Base-by-base conservation (phyloP, 2,329 filamentous ascomycete genomes). In the Monosporascus cannonballus region DNA sequence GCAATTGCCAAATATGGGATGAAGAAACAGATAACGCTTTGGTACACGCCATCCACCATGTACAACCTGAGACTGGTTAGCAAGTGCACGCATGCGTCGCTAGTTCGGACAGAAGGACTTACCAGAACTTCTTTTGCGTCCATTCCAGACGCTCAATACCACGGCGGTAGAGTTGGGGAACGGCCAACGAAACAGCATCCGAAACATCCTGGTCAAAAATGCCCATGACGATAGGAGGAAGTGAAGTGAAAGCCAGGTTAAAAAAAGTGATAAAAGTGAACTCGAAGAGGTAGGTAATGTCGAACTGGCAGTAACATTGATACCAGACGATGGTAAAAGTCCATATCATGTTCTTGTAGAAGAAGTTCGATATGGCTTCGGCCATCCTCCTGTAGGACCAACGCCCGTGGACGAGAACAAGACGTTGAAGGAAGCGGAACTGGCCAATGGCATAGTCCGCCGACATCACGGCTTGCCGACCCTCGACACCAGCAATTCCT, bases 281-380 rank as follows among this genome's bases (percentile, higher is more conserved):
- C 71, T 99, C 94, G 74, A 95, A 96, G 50, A 96, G 84, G 68
- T 96, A 97, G 46, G 93, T 93, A 70, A 93, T 91, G 74, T 99
- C 94, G 69, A 95, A 96, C 72, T 96, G 87, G 76, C 89, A 90
- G 72, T 88, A 99, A 51, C 96, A 90, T 68, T 95, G 91, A 72
- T 89, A 99, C 93, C 93, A 97, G 79, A 97, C 96, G 54, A 99
- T 88, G 44, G 87, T 83, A 67, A 96, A 93, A 1, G 90, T 94
- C 94, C 94, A 99, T 50, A 97, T 87, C 72, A 99, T 88, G 76
- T 97, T 99, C 87, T 99, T 99, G 83, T 97, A 99, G 78, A 99
- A 99, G 79, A 99, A 99, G 71, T 99, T 99, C 69, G 91, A 90
- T 64, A 95, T 96, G 47, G 87, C 89, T 75, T 99, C 94, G 30